Percentiles rank a stretch among this genome's conserved stretches.
phyloP scores from a whole-genome alignment of 2,329 filamentous ascomycete species.

The Cadophora sp. region DNA sequence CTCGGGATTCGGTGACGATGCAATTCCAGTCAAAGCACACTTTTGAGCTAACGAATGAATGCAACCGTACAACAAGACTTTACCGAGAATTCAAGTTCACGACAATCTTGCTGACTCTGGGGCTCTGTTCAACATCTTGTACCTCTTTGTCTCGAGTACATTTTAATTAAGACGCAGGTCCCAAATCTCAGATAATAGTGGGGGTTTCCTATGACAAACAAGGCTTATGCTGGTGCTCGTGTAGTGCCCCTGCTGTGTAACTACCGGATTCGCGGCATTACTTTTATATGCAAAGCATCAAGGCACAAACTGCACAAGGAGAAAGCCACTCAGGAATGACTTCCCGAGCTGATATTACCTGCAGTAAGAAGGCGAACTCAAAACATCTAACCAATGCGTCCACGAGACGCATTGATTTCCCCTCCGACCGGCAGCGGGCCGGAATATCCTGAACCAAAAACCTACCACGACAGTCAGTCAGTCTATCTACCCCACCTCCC shows the following conservation, averaged over 20 bases:
- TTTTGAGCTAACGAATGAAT: no score
- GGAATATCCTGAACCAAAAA: not conserved
- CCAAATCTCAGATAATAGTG: not conserved
- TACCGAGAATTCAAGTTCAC: no score
- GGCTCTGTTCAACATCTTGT: not conserved
- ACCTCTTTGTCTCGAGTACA: not conserved
- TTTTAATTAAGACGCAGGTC: not conserved
- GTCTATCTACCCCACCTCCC: constrained; percentile 5
- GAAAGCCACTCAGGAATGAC: not conserved
- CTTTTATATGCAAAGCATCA: constrained; percentile 5
- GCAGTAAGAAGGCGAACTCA: constrained; percentile 6
- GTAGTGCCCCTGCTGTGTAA: not conserved
- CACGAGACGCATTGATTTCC: constrained; percentile 1
- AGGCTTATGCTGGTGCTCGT: not conserved
- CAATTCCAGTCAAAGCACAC: not conserved
- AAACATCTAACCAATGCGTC: not conserved
- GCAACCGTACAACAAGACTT: no score
- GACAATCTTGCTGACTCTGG: not conserved
- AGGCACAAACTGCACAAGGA: constrained; percentile 4
- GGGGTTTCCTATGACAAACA: constrained; percentile 6
- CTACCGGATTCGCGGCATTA: not conserved
- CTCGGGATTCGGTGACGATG: no score
- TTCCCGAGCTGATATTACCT: constrained; percentile 6
- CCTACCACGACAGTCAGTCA: no score
- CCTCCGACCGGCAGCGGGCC: not conserved